These are phyloP conservation scores for Casuarina equisetifolia DNA, from an alignment of 306 rosid genomes.

Conservation along the genomic window DNA sequence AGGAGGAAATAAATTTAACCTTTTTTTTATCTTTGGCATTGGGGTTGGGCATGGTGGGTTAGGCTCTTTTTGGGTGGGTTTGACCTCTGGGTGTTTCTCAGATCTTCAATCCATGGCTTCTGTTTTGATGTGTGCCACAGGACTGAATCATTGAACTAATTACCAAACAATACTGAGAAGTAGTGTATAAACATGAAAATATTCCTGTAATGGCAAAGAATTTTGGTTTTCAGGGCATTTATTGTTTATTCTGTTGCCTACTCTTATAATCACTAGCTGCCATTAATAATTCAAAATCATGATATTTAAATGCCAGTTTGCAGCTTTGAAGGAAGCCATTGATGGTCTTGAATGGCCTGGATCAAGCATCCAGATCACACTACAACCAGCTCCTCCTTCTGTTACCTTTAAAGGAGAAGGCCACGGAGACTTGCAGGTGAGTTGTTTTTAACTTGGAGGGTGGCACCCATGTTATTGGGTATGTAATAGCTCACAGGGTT, in stretches of 20 bases:
- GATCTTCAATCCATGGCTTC: neutral
- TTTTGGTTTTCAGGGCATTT: neutral
- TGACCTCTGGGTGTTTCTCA: neutral
- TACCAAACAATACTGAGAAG: neutral
- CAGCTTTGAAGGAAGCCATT: constrained; percentile 86
- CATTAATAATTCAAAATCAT: constrained; percentile 20
- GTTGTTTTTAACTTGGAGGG: constrained; percentile 24
- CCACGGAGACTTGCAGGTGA: constrained; percentile 92
- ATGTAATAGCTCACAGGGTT: neutral
- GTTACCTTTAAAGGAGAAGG: constrained; percentile 89
- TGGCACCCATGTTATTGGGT: constrained; percentile 1
- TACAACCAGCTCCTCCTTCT: constrained; percentile 77
- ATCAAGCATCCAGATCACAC: constrained; percentile 72
- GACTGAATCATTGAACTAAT: neutral
- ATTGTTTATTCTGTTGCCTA: neutral
- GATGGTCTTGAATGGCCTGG: constrained; percentile 99
- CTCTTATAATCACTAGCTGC: neutral
- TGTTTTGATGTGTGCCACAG: neutral
- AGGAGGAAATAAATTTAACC: constrained; percentile 24
- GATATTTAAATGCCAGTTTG: constrained; percentile 57
- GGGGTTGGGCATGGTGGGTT: no score
- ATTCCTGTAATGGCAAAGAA: neutral
- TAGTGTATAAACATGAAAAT: neutral
- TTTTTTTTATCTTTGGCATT: no score
- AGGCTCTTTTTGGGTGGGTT: no score